Evolutionary conservation across 345 rosid species (phyloP).

Genomic region (Ricinus communis): DNA sequence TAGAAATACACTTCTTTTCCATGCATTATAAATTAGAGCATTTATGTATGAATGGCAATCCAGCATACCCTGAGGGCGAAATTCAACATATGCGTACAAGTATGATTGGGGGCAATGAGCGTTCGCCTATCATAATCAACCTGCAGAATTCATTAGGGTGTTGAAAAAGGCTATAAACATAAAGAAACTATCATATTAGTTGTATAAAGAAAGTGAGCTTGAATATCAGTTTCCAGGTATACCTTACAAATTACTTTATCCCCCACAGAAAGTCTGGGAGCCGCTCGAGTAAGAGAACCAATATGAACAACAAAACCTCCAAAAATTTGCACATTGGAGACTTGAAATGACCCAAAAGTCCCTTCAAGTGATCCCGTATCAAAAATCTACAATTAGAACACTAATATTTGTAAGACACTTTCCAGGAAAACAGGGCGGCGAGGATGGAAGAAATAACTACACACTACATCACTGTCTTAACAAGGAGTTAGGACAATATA

Average conservation of each 20-base stretch:
- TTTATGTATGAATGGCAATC: not conserved
- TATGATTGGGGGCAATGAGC: slow-evolving; percentile 93
- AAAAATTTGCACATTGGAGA: slow-evolving; percentile 78
- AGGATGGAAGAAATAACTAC: not conserved
- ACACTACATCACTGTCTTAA: not conserved
- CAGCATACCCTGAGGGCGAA: slow-evolving; percentile 80
- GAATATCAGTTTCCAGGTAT: slow-evolving; percentile 12
- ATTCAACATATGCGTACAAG: slow-evolving; percentile 96
- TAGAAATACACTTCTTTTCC: not conserved
- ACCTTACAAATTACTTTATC: slow-evolving; percentile 86
- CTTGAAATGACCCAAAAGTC: slow-evolving; percentile 70
- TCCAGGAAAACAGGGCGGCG: not conserved
- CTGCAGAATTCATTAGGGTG: slow-evolving; percentile 35
- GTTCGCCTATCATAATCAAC: slow-evolving; percentile 91
- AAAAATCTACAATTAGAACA: slow-evolving; percentile 60
- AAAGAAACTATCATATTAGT: not conserved
- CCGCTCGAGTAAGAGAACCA: slow-evolving; percentile 51
- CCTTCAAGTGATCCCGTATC: slow-evolving; percentile 80
- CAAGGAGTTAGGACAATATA: not conserved
- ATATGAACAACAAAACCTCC: slow-evolving; percentile 94
- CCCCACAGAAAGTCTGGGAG: slow-evolving; percentile 56
- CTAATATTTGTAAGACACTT: slow-evolving; percentile 1
- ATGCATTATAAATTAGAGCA: not conserved
- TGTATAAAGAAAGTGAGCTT: slow-evolving; percentile 11
- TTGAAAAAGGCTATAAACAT: not conserved